Base-by-base conservation (phyloP, 768 basidiomycete genomes). In the Hericium erinaceus region DNA sequence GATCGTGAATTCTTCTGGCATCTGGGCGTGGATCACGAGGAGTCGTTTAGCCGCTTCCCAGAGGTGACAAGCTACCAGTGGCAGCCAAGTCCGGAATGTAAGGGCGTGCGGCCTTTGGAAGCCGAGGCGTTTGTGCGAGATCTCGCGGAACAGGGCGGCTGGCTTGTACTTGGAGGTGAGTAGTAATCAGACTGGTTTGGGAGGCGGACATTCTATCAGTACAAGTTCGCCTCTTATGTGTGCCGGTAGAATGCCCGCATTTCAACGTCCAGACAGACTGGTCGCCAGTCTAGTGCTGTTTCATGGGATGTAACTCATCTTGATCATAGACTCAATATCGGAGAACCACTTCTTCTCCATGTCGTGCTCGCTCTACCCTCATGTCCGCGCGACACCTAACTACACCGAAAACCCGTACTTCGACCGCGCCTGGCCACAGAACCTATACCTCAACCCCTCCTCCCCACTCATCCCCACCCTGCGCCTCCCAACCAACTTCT, bases 281-380 rank as follows among this genome's bases (percentile, higher is more conserved):
- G 44, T 12, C 53, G 59, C 38, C 11, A 12, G 3, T 20, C 55
- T 26, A 58, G 26, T 26, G 4, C 26, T 10, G 33, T 33, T 10
- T 33, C 9, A 33, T 33, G 6, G 9, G 33, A 33, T 33, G 33
- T 10, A 33, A 33, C 33, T 33, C 8, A 33, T 10, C 8, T 0
- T 33, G 33, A 33, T 33, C 9, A 39, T 60, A 82, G 85, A 88
- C 64, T 86, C 84, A 0, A 81, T 86, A 16, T 80, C 82, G 2
- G 85, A 88, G 65, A 82, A 81, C 60, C 84, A 87, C 66, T 87
- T 87, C 73, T 87, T 86, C 67, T 86, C 85, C 5, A 65, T 87
- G 0, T 86, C 84, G 0, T 87, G 85, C 64, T 63, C 79, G 44
- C 74, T 87, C 3, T 81, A 80, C 67, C 84, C 85, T 0, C 83